Evolutionary conservation across 2,329 filamentous ascomycete species (phyloP).

Genomic region (Aplosporella prunicola): DNA sequence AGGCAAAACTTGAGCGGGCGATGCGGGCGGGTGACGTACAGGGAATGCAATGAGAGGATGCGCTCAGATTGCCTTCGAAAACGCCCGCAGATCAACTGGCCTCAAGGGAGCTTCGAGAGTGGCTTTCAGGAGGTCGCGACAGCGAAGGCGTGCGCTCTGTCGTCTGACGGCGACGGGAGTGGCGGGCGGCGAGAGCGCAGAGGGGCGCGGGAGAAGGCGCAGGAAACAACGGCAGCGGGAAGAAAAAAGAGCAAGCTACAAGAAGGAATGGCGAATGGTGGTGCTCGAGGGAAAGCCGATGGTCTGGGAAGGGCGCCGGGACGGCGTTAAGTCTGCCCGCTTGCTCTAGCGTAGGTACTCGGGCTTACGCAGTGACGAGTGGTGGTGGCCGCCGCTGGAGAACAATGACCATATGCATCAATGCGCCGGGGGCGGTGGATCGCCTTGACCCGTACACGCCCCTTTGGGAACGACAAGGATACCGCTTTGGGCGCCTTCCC

Average conservation of each 20-base stretch:
- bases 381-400: too few species aligned
- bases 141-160: too few species aligned
- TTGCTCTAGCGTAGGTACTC: neutral
- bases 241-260: constrained; percentile 10
- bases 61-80: constrained; percentile 3
- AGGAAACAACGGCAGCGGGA: neutral
- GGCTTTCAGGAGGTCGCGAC: constrained; percentile 10
- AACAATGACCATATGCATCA: too few species aligned
- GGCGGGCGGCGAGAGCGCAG: constrained; percentile 1
- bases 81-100: constrained; percentile 12
- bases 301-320: too few species aligned
- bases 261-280: constrained; percentile 11
- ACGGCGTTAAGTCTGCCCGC: neutral
- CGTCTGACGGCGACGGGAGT: constrained; percentile 1
- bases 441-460: too few species aligned
- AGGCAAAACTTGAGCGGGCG: too few species aligned
- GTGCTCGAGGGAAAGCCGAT: too few species aligned
- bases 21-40: constrained; percentile 3
- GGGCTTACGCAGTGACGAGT: neutral
- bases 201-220: constrained; percentile 5
- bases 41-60: constrained; percentile 4
- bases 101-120: constrained; percentile 11
- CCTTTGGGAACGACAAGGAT: too few species aligned
- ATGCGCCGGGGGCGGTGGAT: too few species aligned
- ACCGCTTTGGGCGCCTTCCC: too few species aligned